Conservation (phyloP, 495 filamentous ascomycete genomes). For the Monascus purpureus region DNA sequence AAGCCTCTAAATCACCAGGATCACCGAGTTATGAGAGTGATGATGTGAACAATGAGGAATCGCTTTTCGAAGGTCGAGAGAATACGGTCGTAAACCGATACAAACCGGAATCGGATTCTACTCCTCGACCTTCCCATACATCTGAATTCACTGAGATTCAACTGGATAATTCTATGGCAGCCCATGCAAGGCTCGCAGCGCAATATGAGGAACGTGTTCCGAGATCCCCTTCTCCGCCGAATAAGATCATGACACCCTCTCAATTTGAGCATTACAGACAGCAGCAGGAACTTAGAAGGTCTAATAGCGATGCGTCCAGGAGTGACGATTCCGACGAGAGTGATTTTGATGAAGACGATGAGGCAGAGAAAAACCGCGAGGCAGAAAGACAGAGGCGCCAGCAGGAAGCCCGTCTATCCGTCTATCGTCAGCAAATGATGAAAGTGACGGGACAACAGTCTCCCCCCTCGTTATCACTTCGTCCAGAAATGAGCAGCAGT, state of each 20-base stretch:
- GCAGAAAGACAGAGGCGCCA: slow-evolving; percentile 65
- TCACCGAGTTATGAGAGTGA: slow-evolving; percentile 9
- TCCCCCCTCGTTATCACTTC: slow-evolving; percentile 28
- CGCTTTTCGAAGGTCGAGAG: slow-evolving; percentile 30
- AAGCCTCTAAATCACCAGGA: slow-evolving; percentile 18
- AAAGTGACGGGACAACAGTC: slow-evolving; percentile 72
- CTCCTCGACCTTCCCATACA: slow-evolving; percentile 9
- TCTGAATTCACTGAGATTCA: slow-evolving; percentile 24
- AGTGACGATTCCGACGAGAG: slow-evolving; percentile 35
- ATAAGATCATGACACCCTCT: slow-evolving; percentile 79
- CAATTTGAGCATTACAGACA: slow-evolving; percentile 69
- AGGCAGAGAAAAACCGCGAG: slow-evolving; percentile 58
- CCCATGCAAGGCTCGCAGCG: slow-evolving; percentile 39
- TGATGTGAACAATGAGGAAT: slow-evolving; percentile 26
- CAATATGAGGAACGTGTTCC: slow-evolving; percentile 30
- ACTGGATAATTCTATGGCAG: slow-evolving; percentile 37
- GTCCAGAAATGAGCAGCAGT: slow-evolving; percentile 29
- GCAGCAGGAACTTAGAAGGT: slow-evolving; percentile 47
- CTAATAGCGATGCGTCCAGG: slow-evolving; percentile 31
- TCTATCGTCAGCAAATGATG: slow-evolving; percentile 95
- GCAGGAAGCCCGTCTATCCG: slow-evolving; percentile 79
- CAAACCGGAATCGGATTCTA: not conserved
- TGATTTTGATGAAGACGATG: slow-evolving; percentile 70
- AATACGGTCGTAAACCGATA: not conserved
- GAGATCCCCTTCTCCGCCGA: slow-evolving; percentile 27